Base-by-base conservation (phyloP, 768 basidiomycete species). In the Psilocybe cyanescens region DNA sequence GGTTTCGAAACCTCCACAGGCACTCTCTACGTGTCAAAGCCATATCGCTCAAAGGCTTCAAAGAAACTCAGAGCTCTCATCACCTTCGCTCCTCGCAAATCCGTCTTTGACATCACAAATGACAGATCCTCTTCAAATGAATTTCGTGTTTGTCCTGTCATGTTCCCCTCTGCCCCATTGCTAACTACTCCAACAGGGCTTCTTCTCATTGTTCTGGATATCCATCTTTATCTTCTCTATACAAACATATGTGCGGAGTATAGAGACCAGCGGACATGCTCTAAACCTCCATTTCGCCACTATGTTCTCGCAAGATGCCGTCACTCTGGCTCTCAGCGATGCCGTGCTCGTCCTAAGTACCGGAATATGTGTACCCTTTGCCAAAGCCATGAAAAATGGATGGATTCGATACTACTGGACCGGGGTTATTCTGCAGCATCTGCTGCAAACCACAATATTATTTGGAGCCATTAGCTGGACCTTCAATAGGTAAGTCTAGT, bases 161-260 rank as follows among this genome's bases (percentile, higher is more conserved):
- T 30, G 50, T 47, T 30, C 28, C 53, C 39, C 16, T 39, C 51
- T 28, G 33, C 45, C 33, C 41, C 2, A 30, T 47, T 47, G 51
- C 55, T 63, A 47, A 56, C 61, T 19, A 61, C 29, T 24, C 49
- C 11, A 58, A 49, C 67, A 92, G 89, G 97, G 97, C 1, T 99
- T 99, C 79, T 98, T 95, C 75, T 86, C 91, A 3, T 83, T 99
- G 53, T 99, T 99, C 78, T 99, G 97, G 88, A 87, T 92, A 58
- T 89, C 89, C 19, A 85, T 96, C 65, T 95, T 92, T 68, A 83
- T 97, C 53, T 88, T 94, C 70, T 85, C 89, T 9, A 71, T 95
- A 44, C 83, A 89, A 66, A 92, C 91, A 3, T 94, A 92, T 74
- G 78, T 94, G 55, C 83, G 81, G 54, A 88, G 88, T 71, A 86